Evolutionary conservation across 139 green algal genomes (phyloP).

Genomic region (Volvox reticuliferus): DNA sequence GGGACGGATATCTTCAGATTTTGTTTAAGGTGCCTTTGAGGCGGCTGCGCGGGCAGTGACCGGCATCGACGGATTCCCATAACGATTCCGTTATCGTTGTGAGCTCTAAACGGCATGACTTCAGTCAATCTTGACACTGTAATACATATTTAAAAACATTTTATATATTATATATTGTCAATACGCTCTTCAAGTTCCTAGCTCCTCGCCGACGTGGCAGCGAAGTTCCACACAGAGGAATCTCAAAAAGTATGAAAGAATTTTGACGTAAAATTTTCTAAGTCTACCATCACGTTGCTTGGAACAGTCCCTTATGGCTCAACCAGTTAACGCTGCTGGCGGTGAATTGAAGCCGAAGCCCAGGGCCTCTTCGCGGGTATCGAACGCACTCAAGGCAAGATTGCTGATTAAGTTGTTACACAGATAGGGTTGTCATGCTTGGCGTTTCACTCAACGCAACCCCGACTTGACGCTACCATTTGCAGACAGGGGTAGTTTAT

Average conservation of each 20-base stretch:
- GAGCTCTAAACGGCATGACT: too few relatives aligned
- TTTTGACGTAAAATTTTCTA: background rate
- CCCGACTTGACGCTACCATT: background rate
- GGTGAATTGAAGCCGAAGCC: background rate
- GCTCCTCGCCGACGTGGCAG: background rate
- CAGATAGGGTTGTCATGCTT: background rate
- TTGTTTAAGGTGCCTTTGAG: too few relatives aligned
- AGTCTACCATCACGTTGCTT: background rate
- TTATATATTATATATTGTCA: background rate
- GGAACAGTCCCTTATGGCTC: background rate
- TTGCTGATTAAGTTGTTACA: background rate
- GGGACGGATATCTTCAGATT: too few relatives aligned
- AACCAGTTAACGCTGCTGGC: constrained; percentile 11
- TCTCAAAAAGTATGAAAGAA: background rate
- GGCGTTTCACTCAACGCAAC: background rate
- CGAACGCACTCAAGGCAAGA: constrained; percentile 30
- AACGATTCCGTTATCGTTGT: too few relatives aligned
- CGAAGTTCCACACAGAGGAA: background rate
- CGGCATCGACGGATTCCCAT: too few relatives aligned
- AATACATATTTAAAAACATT: background rate
- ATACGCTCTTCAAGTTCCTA: background rate
- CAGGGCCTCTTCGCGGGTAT: constrained; percentile 5
- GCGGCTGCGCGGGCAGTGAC: too few relatives aligned
- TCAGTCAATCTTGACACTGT: too few relatives aligned
- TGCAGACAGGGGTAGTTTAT: constrained; percentile 71